These are phyloP conservation scores for Coniophora puteana DNA, from an alignment of 1,284 basidiomycete genomes.

Conservation along the genomic window DNA sequence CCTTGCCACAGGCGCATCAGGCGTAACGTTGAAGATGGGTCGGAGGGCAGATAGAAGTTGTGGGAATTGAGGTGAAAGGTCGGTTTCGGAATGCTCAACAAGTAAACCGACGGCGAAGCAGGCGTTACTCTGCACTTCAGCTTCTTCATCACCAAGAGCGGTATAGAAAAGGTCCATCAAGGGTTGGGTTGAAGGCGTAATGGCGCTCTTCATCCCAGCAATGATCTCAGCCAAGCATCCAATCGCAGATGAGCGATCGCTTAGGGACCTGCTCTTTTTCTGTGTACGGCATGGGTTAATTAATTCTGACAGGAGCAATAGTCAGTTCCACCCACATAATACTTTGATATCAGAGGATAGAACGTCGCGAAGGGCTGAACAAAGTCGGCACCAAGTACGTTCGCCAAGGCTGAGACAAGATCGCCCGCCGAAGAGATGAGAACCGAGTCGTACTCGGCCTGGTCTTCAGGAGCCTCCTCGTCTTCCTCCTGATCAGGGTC, in stretches of 20 bases:
- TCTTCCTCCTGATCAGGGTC: slow-evolving; percentile 93
- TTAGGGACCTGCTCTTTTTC: slow-evolving; percentile 83
- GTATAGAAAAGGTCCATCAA: slow-evolving; percentile 82
- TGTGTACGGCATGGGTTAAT: slow-evolving; percentile 28
- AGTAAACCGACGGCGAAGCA: slow-evolving; percentile 94
- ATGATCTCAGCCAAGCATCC: slow-evolving; percentile 97
- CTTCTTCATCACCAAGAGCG: slow-evolving; percentile 82
- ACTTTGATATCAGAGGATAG: slow-evolving; percentile 88
- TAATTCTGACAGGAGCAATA: not conserved
- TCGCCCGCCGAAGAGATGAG: slow-evolving; percentile 94
- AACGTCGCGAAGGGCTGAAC: slow-evolving; percentile 82
- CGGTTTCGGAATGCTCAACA: slow-evolving; percentile 82
- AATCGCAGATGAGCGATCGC: slow-evolving; percentile 91
- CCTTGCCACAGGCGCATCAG: slow-evolving; percentile 57
- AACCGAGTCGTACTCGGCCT: slow-evolving; percentile 96
- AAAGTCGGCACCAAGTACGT: slow-evolving; percentile 84
- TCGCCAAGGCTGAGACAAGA: slow-evolving; percentile 89
- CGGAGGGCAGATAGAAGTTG: slow-evolving; percentile 79
- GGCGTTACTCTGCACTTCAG: slow-evolving; percentile 94
- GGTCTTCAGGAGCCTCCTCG: slow-evolving; percentile 77
- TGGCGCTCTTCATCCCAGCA: slow-evolving; percentile 83
- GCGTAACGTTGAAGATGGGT: slow-evolving; percentile 74
- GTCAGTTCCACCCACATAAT: slow-evolving; percentile 68
- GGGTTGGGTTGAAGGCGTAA: slow-evolving; percentile 86
- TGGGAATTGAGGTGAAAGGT: slow-evolving; percentile 83